Conservation (phyloP, 1,284 basidiomycete genomes). For the Boletus putidus region DNA sequence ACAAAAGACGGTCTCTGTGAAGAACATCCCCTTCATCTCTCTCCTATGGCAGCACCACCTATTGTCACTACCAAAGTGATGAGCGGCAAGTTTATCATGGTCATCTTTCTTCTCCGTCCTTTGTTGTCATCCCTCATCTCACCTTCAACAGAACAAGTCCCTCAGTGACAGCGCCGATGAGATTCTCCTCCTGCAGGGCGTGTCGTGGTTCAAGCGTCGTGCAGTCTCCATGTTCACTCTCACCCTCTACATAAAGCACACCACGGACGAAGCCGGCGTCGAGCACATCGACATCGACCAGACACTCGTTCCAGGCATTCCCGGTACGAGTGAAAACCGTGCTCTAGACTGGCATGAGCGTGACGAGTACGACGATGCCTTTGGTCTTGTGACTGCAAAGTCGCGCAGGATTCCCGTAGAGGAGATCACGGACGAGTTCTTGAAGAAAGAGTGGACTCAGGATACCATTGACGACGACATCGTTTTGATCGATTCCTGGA, state of each 20-base stretch:
- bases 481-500: conserved; percentile 52
- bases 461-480: conserved; percentile 55
- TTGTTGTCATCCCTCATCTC: conserved; percentile 2
- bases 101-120: conserved; percentile 22
- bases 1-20: conserved; percentile 13
- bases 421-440: conserved; percentile 51
- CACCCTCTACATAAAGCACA: conserved; percentile 46
- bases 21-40: not conserved
- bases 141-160: conserved; percentile 31
- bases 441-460: conserved; percentile 54
- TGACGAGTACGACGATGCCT: conserved; percentile 43
- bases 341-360: conserved; percentile 44
- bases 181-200: conserved; percentile 52
- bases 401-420: conserved; percentile 50
- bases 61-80: conserved; percentile 47
- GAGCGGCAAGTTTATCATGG: conserved; percentile 46
- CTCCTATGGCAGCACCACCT: conserved; percentile 50
- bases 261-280: conserved; percentile 43
- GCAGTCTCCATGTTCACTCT: conserved; percentile 44
- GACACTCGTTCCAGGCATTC: conserved; percentile 45
- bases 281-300: conserved; percentile 52
- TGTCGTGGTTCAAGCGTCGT: conserved; percentile 49
- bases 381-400: conserved; percentile 48
- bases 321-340: conserved; percentile 44
- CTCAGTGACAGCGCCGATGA: conserved; percentile 49